Evolutionary conservation across 768 basidiomycete species (phyloP), one percentile per base, ranked within the genome.

Genomic region (Boletus rex-veris): DNA sequence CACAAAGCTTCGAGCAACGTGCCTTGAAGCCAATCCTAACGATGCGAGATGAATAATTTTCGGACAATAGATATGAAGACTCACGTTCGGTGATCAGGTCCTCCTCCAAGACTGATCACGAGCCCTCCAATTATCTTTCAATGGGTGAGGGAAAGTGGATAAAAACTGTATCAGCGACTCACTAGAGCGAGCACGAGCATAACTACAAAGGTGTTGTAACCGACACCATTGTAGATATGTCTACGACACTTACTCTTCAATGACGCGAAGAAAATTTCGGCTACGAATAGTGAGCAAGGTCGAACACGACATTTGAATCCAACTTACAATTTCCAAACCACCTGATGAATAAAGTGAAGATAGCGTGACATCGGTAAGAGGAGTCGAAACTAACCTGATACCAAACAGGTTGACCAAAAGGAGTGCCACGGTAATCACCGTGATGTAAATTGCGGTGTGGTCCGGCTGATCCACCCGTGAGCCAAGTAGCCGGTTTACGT

Each of bases 101-200:
- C 84, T 41, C 81, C 83, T 48, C 84, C 84, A n/a, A 80, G 73
- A 57, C 78, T 78, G 58, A 84, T 71, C 53, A 81, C 73, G 54
- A 85, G 76, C 48, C 75, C 75, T 36, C 61, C 63, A 15, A 77
- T 60, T 55, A 77, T 72, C 64, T 65, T 46, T 28, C 16, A 35
- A 8, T 24, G 4, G 8, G 36, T 59, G 14, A 62, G n/a, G 24
- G 39, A 41, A 50, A 21, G 2, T 14, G 10, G 14, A 44, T 11
- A 8, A n/a, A 42, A 37, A 28, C 12, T 11, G 19, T 3, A 16
- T 11, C 15, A 6, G 24, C 5, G 19, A 54, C 63, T 44, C 51
- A 55, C 64, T 48, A 78, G 62, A 37, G 70, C 68, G 35, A 71
- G 67, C 48, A 73, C 74, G 31, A 78, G 64, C 36, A 65, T 56